Conservation (phyloP, 73 alveolate genomes). For the Paramecium caudatum region DNA sequence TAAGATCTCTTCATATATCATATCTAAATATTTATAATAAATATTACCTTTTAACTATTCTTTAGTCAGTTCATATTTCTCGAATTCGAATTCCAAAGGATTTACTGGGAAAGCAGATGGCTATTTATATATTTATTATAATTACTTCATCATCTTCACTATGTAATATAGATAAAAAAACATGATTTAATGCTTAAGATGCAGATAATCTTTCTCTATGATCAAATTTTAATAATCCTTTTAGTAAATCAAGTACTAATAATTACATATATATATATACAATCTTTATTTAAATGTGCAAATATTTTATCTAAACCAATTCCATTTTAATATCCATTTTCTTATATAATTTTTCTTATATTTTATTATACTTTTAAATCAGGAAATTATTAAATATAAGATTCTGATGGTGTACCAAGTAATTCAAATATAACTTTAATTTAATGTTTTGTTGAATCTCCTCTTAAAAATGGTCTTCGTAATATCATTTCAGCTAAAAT, state of each 20-base stretch:
- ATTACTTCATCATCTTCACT: conserved; percentile 82
- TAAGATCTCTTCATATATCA: conserved; percentile 75
- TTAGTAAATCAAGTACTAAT: conserved; percentile 77
- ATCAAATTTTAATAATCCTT: conserved; percentile 82
- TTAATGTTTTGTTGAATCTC: conserved; percentile 59
- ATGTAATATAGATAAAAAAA: conserved; percentile 84
- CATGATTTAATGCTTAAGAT: conserved; percentile 93
- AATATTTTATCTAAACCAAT: conserved; percentile 77
- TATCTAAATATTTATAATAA: conserved; percentile 6
- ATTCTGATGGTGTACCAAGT: conserved; percentile 65
- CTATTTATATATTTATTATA: not conserved
- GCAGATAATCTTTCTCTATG: conserved; percentile 90
- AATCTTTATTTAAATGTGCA: conserved; percentile 84
- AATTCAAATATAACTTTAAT: conserved; percentile 59
- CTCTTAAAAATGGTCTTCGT: conserved; percentile 72
- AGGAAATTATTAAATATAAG: conserved; percentile 61
- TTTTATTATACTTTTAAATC: conserved; percentile 40
- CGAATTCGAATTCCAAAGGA: conserved; percentile 77
- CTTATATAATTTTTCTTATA: conserved; percentile 73
- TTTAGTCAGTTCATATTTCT: conserved; percentile 74
- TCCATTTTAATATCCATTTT: conserved; percentile 59
- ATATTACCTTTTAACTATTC: conserved; percentile 75
- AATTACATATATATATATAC: conserved; percentile 73
- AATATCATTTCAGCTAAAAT: conserved; percentile 68
- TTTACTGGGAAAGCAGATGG: conserved; percentile 72